phyloP scores from a whole-genome alignment of 176 grass and related monocot species.

The Coix lacrymajobi region DNA sequence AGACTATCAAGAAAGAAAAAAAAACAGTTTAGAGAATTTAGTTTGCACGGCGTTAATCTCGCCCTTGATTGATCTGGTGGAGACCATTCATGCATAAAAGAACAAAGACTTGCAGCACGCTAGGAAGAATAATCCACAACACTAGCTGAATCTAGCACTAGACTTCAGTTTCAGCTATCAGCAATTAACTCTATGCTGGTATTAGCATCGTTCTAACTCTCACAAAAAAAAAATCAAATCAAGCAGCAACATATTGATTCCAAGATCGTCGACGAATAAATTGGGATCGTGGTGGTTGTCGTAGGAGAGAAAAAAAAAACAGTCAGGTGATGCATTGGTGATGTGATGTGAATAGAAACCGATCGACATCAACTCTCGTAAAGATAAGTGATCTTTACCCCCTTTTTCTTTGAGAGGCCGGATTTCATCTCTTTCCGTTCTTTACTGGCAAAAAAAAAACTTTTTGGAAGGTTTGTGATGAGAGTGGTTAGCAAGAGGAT shows the following conservation, averaged over 20 bases:
- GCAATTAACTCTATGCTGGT: not conserved
- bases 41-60: not conserved
- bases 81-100: not conserved
- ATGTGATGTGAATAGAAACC: conserved; percentile 16
- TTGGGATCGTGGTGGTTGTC: conserved; percentile 19
- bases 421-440: not conserved
- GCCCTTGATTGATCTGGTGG: conserved; percentile 25
- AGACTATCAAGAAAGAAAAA: not conserved
- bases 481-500: conserved; percentile 32
- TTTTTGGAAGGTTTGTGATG: not conserved
- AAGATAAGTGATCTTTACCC: not conserved
- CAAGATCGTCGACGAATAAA: not conserved
- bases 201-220: not conserved
- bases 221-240: not conserved
- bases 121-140: not conserved
- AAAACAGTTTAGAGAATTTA: not conserved
- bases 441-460: not conserved
- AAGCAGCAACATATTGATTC: not conserved
- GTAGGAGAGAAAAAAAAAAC: not conserved
- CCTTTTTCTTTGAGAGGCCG: not conserved
- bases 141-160: conserved; percentile 2
- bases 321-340: not conserved
- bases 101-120: conserved; percentile 6
- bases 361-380: not conserved
- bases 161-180: not conserved